Percentiles rank a stretch among this genome's conserved stretches.
Conservation (phyloP, 2,329 filamentous ascomycete species). For the Emmonsia crescens region DNA sequence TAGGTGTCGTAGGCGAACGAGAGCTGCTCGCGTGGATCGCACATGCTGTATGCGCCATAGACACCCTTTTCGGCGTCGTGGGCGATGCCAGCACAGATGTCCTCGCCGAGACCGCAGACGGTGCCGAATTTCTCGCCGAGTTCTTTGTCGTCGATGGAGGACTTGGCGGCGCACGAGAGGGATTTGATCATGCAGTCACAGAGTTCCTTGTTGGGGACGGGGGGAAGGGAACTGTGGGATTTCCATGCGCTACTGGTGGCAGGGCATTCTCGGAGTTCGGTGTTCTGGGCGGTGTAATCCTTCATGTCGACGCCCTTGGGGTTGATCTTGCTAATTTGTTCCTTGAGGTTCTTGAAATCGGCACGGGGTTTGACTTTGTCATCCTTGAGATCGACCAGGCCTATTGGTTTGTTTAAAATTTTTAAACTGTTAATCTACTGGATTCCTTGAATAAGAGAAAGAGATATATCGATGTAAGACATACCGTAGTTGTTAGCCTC, state of each 20-base stretch:
- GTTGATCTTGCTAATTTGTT: constrained; percentile 55
- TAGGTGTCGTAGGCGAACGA: constrained; percentile 36
- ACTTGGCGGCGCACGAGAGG: constrained; percentile 58
- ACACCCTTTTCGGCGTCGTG: constrained; percentile 30
- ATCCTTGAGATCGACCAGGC: constrained; percentile 50
- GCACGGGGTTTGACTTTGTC: constrained; percentile 53
- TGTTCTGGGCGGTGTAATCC: constrained; percentile 65
- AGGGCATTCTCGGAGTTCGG: constrained; percentile 60
- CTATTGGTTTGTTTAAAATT: constrained; percentile 13
- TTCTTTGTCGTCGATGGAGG: constrained; percentile 45
- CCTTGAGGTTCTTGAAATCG: constrained; percentile 65
- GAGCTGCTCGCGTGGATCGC: constrained; percentile 31
- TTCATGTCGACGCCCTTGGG: constrained; percentile 56
- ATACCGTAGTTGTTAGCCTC: constrained; percentile 78
- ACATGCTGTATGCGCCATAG: constrained; percentile 40
- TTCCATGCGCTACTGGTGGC: constrained; percentile 54
- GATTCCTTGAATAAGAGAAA: background rate
- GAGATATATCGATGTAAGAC: constrained; percentile 14
- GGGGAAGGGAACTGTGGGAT: constrained; percentile 60
- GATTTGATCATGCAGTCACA: constrained; percentile 78
- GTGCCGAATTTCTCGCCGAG: constrained; percentile 56
- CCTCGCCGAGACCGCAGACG: constrained; percentile 30
- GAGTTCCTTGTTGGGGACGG: constrained; percentile 63
- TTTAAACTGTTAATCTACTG: constrained; percentile 8
- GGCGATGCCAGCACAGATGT: constrained; percentile 30